phyloP scores from a whole-genome alignment of 805 yeast species.

The Kodamaea hsintzibuensis region DNA sequence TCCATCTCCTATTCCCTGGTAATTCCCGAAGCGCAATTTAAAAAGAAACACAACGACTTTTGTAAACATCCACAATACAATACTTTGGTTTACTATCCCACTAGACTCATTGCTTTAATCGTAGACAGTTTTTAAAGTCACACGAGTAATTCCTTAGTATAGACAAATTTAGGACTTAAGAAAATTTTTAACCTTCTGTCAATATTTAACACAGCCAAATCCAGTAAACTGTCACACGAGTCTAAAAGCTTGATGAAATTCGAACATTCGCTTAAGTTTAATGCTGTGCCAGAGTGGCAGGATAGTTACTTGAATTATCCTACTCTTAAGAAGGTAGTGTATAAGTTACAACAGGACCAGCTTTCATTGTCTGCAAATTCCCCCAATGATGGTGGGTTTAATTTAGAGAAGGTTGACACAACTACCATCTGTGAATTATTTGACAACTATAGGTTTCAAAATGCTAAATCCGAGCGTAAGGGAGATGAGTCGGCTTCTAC shows the following conservation, averaged over 20 bases:
- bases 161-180: conserved; percentile 1
- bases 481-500: conserved; percentile 1
- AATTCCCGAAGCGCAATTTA: conserved; percentile 3
- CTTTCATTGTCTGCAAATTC: conserved; percentile 17
- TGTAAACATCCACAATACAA: conserved; percentile 2
- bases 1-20: neutral
- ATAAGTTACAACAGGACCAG: conserved; percentile 50
- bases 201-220: conserved; percentile 6
- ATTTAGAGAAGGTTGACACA: conserved; percentile 18
- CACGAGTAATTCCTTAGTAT: conserved; percentile 11
- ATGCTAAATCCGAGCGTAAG: neutral
- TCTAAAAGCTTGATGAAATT: conserved; percentile 42
- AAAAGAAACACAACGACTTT: neutral
- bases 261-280: conserved; percentile 49
- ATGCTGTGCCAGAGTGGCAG: conserved; percentile 57
- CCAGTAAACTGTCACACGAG: conserved; percentile 9
- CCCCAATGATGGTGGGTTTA: conserved; percentile 27
- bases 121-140: conserved; percentile 5
- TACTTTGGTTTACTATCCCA: neutral
- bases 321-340: conserved; percentile 55
- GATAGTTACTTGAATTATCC: conserved; percentile 47
- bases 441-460: conserved; percentile 8
- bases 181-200: conserved; percentile 1
- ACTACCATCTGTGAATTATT: conserved; percentile 33
- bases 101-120: neutral